phyloP scores from a whole-genome alignment of 305 asterid species.

The Fraxinus ornus region DNA sequence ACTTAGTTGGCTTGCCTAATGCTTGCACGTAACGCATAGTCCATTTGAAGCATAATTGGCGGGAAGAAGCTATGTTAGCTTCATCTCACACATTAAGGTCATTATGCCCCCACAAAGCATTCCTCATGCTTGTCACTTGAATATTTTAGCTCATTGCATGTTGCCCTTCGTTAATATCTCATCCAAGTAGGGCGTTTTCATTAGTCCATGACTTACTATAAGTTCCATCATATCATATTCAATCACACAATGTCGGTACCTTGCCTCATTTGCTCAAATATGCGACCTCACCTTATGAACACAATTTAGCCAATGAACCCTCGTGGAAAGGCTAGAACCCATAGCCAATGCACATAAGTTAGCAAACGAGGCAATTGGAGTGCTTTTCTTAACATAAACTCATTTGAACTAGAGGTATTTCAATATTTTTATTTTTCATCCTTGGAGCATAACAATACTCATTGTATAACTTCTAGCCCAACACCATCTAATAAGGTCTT shows the following conservation, averaged over 20 bases:
- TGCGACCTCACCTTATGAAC: neutral
- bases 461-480: neutral
- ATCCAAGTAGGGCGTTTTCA: neutral
- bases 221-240: neutral
- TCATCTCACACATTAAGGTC: neutral
- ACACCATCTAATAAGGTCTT: neutral
- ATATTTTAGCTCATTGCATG: neutral
- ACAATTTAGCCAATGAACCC: neutral
- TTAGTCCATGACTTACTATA: neutral
- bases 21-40: neutral
- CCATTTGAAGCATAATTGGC: neutral
- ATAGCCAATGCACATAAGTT: neutral
- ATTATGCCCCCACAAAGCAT: neutral
- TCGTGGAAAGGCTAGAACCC: neutral
- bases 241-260: neutral
- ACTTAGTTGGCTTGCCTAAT: neutral
- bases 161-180: neutral
- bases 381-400: neutral
- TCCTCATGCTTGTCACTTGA: neutral
- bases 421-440: neutral
- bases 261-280: neutral
- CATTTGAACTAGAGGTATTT: neutral
- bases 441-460: neutral
- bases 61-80: neutral
- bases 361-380: neutral